Base-by-base conservation (phyloP, 805 yeast genomes). In the Candida ulmi region DNA sequence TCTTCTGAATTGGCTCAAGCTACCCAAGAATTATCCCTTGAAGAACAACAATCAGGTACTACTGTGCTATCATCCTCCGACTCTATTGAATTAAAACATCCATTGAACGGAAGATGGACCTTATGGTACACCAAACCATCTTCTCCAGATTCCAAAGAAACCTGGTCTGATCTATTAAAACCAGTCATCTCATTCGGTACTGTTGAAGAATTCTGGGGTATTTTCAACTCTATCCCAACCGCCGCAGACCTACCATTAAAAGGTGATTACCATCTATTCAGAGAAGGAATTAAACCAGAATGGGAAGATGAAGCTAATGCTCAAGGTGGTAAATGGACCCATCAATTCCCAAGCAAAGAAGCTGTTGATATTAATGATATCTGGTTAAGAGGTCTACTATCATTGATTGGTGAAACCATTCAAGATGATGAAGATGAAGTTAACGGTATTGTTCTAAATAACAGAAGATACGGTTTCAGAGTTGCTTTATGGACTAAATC, bases 121-220 rank as follows among this genome's bases (percentile, higher is more conserved):
- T 76, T 91, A 58, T 91, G 99, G 99, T 93, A 88, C 74, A 86
- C 95, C 44, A 88, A 88, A 70, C 98, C 99, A 45, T 81, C 87
- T 45, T 78, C 80, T 44, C 41, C 38, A 29, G 84, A 80, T 58
- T 72, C 71, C 49, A 40, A 41, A 7, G 95, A 88, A 67, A 79
- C 87, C 55, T 91, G 98, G 98, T 76, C 87, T 40, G 95, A 90
- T 58, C 74, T 88, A 50, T 74, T 93, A 58, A 88, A 88, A 69
- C 95, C 96, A 42, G 95, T 93, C 37, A 91, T 88, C 52, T 78
- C 95, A 18, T 88, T 93, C 55, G 76, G 80, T 40, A 80, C 96
- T n/a, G 98, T 93, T 38, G 99, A 93, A 71, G 97, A 91, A 65
- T 93, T 93, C 71, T 93, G 99, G 99, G 99, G 98, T 19, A 83